These are phyloP conservation scores for Colletotrichum spaethianum DNA, from an alignment of 2,329 filamentous ascomycete species.

Conservation along the genomic window DNA sequence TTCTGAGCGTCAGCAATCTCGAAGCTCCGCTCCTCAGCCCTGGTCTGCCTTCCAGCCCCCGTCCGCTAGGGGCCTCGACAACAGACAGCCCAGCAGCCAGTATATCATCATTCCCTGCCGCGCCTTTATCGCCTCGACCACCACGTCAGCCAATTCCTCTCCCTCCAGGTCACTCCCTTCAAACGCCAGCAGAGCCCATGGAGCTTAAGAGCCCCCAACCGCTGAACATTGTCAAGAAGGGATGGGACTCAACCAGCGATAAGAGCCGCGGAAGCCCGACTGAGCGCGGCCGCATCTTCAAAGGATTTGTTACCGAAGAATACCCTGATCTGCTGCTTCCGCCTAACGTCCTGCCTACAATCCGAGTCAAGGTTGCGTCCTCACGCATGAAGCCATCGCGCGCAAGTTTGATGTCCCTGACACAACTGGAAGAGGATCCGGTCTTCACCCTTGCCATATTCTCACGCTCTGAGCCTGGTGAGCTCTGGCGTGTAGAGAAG, in stretches of 20 bases:
- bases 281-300: constrained; percentile 73
- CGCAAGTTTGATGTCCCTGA: constrained; percentile 85
- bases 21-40: constrained; percentile 68
- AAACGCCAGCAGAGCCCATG: constrained; percentile 61
- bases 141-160: constrained; percentile 81
- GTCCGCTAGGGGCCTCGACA: constrained; percentile 58
- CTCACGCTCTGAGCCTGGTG: constrained; percentile 80
- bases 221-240: constrained; percentile 55
- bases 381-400: constrained; percentile 95
- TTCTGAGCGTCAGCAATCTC: constrained; percentile 58
- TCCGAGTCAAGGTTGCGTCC: constrained; percentile 89
- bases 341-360: constrained; percentile 88
- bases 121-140: constrained; percentile 79
- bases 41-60: constrained; percentile 72
- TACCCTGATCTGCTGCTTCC: constrained; percentile 89
- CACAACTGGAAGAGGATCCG: constrained; percentile 88
- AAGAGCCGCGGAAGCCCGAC: constrained; percentile 55
- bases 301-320: constrained; percentile 85
- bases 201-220: constrained; percentile 58
- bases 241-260: constrained; percentile 47
- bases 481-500: constrained; percentile 96
- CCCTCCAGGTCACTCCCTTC: constrained; percentile 77
- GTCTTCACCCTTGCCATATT: constrained; percentile 93
- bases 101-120: constrained; percentile 72
- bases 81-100: constrained; percentile 58